Evolutionary conservation across 768 basidiomycete species (phyloP), one percentile per base, ranked within the genome.

Genomic region (Saitozyma sp.): DNA sequence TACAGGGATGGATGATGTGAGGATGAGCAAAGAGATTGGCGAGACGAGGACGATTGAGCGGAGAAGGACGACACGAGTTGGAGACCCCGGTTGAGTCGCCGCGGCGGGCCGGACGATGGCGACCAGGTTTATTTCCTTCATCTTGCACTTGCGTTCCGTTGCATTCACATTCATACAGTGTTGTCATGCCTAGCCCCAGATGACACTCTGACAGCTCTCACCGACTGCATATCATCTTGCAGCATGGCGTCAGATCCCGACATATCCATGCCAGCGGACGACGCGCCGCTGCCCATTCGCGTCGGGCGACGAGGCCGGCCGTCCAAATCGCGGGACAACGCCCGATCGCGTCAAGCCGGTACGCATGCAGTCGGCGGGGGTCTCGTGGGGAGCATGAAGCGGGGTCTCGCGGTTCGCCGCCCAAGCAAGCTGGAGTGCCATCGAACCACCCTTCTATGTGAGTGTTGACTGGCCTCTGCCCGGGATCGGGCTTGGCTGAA

Each of bases 371-470:
- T 61, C 8, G 59, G 59, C 9, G 59, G 59, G 14, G 51, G 48
- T 38, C 48, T 61, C 8, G 59, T 61, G 19, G 37, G 52, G 59
- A 61, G 59, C 19, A 61, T 61, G 59, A 61, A 61, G 53, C 40
- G 53, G 16, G 59, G 52, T 19, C 45, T 54, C 11, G 16, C 38
- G 6, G 9, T 50, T 13, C 14, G 58, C 9, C 37, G 50, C 8
- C 11, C 9, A n/a, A 50, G 49, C 16, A 50, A 29, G n/a, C 17
- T 29, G 9, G 9, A n/a, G 10, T 40, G 52, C 13, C 20, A 9
- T 14, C 16, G 58, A 8, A 51, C 58, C 2, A 50, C 38, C 16
- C 10, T 59, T 0, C 39, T 59, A 13, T 43, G 58, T 59, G 50
- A 58, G 60, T 50, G n/a, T n/a, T n/a, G n/a, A n/a, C n/a, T n/a